Base-by-base conservation (phyloP, 2,329 filamentous ascomycete species). In the Colletotrichum tropicicola region DNA sequence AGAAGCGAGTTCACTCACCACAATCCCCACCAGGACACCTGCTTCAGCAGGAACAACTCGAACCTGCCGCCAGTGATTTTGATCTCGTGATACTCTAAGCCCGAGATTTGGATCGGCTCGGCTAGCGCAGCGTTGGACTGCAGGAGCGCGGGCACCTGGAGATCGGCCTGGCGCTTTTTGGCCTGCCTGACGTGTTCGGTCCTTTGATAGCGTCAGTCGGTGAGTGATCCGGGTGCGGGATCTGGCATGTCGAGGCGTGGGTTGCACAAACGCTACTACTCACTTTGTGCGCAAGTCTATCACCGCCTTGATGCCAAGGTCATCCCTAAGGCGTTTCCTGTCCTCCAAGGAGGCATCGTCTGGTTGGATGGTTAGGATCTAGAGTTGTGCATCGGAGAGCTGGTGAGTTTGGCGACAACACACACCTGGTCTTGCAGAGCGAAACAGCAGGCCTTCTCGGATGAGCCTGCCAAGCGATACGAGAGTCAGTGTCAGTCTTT, bases 231-330 rank as follows among this genome's bases (percentile, higher is more conserved):
- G n/a, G 27, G 28, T 45, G n/a, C 37, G 19, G 59, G 45, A 58
- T 66, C 47, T 64, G 21, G 45, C 59, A 63, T 56, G 32, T 21
- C 25, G 12, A 19, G 15, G 17, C 35, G 27, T 32, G 28, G 27
- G 21, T 59, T 37, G 37, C 23, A 23, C 44, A 39, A 23, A 19
- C 23, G 52, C 35, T 21, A 25, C 27, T 27, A 57, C 76, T 65
- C 83, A 92, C 88, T 90, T 88, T 67, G 93, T 92, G 59, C 94
- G 87, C 10, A 97, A 81, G 79, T 97, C 94, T 65, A 97, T 85
- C 41, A 97, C 86, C 3, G 89, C 92, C 69, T 84, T 87, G 68
- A 97, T 86, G 21, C 86, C 83, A 69, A 90, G 84, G 30, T 88
- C 83, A 7, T 88, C 77, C 9, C 80, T 77, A 10, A 97, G 82